Percentiles rank a stretch among this genome's conserved stretches.
Evolutionary conservation across 495 filamentous ascomycete genomes (phyloP).

Genomic region (Jackrogersella multiformis): DNA sequence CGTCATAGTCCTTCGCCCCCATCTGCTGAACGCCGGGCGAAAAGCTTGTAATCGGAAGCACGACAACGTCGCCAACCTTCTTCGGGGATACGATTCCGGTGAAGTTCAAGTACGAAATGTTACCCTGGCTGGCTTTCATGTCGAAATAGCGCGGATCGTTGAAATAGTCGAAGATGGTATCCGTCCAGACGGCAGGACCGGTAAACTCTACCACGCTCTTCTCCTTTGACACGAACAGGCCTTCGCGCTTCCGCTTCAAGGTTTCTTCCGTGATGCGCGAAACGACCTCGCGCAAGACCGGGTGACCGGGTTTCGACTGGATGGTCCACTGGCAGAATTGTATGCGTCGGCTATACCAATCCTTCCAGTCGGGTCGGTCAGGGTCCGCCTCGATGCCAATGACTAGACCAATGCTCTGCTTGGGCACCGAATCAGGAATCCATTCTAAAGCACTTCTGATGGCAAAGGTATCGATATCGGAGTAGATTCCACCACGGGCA

Average conservation of each 20-base stretch:
- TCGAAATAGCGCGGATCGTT: conserved; percentile 93
- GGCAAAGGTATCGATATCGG: conserved; percentile 93
- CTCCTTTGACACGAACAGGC: conserved; percentile 72
- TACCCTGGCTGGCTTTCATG: conserved; percentile 71
- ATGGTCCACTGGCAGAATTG: conserved; percentile 99
- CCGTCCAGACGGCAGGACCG: conserved; percentile 94
- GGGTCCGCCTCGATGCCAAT: conserved; percentile 97
- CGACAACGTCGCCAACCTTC: conserved; percentile 92
- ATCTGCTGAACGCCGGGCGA: conserved; percentile 94
- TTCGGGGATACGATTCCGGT: conserved; percentile 82
- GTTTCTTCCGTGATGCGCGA: conserved; percentile 84
- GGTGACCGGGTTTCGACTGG: conserved; percentile 93
- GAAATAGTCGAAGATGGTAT: conserved; percentile 89
- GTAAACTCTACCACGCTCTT: conserved; percentile 96
- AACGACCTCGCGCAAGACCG: conserved; percentile 87
- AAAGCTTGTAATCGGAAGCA: conserved; percentile 96
- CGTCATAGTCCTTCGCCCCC: conserved; percentile 87
- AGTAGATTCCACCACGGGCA: conserved; percentile 93
- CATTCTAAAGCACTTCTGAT: conserved; percentile 84
- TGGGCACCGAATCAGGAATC: conserved; percentile 82
- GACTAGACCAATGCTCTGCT: conserved; percentile 80
- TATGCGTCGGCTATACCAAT: conserved; percentile 95
- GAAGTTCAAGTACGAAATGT: conserved; percentile 88
- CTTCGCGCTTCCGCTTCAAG: conserved; percentile 75
- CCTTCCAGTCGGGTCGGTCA: conserved; percentile 87